Base-by-base conservation (phyloP, 1,139 yeast genomes). In the Magnusiomyces sp. region DNA sequence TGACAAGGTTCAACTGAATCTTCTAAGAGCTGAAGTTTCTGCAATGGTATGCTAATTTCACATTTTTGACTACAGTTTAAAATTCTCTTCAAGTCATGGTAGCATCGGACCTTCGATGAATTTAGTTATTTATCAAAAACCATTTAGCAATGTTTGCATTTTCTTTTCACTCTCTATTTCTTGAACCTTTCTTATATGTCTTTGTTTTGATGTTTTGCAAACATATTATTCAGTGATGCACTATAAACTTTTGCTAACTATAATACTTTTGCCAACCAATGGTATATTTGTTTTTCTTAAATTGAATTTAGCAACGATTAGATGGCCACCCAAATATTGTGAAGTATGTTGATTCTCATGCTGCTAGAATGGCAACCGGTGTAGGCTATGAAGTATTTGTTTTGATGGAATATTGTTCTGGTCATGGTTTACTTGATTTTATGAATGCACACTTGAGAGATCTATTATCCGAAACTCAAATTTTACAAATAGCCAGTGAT, bases 331-430 rank as follows among this genome's bases (percentile, higher is more conserved):
- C 79, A 27, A 82, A 85, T 60, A 81, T 92, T 56, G 97, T 94
- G 11, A 79, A 84, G 27, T 94, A 92, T 63, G 86, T 85, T 55
- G 98, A 94, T 67, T 87, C 96, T 2, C 95, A 92, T 69, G 98
- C 98, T 3, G 80, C 95, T n/a, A 72, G 96, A 58, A 67, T 71
- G 54, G 62, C 67, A 14, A 66, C 70, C 36, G 69, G 66, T 42
- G 58, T 59, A 46, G 83, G 79, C 47, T 92, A 87, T 64, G 98
- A 92, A 68, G 97, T 94, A 48, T 79, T 90, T 55, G 73, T 92
- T 34, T 72, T 92, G 55, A 92, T 92, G 98, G 98, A 92, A 65
- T 81, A 83, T 62, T 92, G 98, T 59, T 65, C 72, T 33, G 70
- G 86, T 53, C 85, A 89, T 59, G 95, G 97, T 0, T 72, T 92